Conservation (phyloP, 2,329 filamentous ascomycete genomes). For the Penicillium polonicum region DNA sequence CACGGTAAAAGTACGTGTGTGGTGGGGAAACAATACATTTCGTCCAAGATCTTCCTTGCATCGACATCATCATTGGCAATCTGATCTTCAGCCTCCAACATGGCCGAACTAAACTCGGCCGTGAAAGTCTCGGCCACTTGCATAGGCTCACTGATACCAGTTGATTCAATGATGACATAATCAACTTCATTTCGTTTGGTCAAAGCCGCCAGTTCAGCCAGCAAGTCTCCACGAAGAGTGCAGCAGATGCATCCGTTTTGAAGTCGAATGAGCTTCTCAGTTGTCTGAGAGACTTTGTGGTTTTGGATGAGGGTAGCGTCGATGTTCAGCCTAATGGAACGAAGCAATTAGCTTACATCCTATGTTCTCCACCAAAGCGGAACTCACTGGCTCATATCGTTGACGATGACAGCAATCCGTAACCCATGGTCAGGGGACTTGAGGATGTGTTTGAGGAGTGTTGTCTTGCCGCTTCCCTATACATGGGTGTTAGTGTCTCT, state of each 20-base stretch:
- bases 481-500: neutral
- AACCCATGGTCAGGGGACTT: conserved; percentile 63
- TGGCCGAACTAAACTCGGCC: conserved; percentile 50
- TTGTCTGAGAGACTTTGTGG: conserved; percentile 56
- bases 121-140: conserved; percentile 75
- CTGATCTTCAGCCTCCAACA: conserved; percentile 50
- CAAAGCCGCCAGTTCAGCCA: conserved; percentile 67
- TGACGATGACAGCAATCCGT: conserved; percentile 69
- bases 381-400: conserved; percentile 65
- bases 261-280: conserved; percentile 66
- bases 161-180: conserved; percentile 71
- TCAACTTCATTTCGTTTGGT: conserved; percentile 64
- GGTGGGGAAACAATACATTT: conserved; percentile 43
- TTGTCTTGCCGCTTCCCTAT: conserved; percentile 69
- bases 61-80: conserved; percentile 45
- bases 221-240: conserved; percentile 67
- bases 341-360: neutral
- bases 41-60: conserved; percentile 46
- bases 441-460: conserved; percentile 67
- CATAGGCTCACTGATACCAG: conserved; percentile 69
- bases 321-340: conserved; percentile 58
- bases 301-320: conserved; percentile 62
- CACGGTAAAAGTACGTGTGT: conserved; percentile 5
- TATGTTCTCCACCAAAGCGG: accelerated
- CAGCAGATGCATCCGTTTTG: conserved; percentile 78